A percentile compares a stretch with the other conserved stretches of the same genome.
phyloP scores from a whole-genome alignment of 1,284 basidiomycete genomes.

The Hortiboletus rubellus region DNA sequence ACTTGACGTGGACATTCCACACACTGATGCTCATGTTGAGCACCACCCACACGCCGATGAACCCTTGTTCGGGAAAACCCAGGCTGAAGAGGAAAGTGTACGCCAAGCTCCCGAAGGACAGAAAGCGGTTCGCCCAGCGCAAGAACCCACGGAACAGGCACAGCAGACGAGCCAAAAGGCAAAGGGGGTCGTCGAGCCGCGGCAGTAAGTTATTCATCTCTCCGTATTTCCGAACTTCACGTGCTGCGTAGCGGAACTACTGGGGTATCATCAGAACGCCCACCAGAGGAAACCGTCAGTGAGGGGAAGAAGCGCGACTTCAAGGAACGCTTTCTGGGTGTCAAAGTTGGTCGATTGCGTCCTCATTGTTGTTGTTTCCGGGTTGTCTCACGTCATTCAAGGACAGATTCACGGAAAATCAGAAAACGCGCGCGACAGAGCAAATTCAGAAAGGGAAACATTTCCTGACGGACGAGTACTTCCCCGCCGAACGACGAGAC shows the following conservation, averaged over 20 bases:
- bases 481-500: conserved; percentile 66
- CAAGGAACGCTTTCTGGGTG: conserved; percentile 46
- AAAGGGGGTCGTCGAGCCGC: conserved; percentile 21
- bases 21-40: conserved; percentile 41
- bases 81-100: conserved; percentile 33
- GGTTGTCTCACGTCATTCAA: conserved; percentile 5
- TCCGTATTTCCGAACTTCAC: not conserved
- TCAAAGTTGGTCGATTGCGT: conserved; percentile 31
- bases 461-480: conserved; percentile 55
- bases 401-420: conserved; percentile 35
- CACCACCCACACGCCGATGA: conserved; percentile 50
- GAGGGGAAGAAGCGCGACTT: conserved; percentile 55
- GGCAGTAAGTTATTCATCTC: conserved; percentile 9
- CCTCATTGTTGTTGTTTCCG: not conserved
- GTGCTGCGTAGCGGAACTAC: not conserved
- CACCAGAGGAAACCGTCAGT: conserved; percentile 33
- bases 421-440: conserved; percentile 40
- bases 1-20: conserved; percentile 52
- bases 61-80: conserved; percentile 31
- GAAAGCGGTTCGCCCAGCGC: conserved; percentile 23
- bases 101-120: conserved; percentile 21
- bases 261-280: conserved; percentile 14
- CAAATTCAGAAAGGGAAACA: conserved; percentile 43
- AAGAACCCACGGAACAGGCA: conserved; percentile 1
- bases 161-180: conserved; percentile 8